Base-by-base conservation (phyloP, 2,329 filamentous ascomycete genomes). In the Zymoseptoria crescenta region DNA sequence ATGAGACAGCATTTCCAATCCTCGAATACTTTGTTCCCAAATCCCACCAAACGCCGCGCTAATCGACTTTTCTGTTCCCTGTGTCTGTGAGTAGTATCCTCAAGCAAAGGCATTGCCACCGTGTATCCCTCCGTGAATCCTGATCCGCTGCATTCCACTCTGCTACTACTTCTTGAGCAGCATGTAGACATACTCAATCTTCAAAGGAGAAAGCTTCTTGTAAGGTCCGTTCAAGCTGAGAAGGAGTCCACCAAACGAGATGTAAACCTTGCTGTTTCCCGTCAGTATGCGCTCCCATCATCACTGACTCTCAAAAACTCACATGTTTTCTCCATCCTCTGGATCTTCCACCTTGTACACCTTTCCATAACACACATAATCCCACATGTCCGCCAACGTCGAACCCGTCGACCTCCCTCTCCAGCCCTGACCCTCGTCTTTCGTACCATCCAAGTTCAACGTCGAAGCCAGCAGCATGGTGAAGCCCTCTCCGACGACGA, bases 181-280 rank as follows among this genome's bases (percentile, higher is more conserved):
- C 62, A 99, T 83, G 74, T 99, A 99, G 64, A 95, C 86, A 72
- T 96, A 87, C 74, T 99, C 94, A 70, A 96, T 93, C 69, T 91
- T 85, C 71, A 99, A 77, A 28, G 91, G 88, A 35, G 89, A 95
- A 63, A 99, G 84, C 80, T 96, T 96, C 81, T 94, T 95, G 75
- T 96, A 94, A 2, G 94, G 94, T 5, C 95, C 94, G 70, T 96
- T 89, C 58, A 99, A 82, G 69, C 88, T 91, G 77, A 97, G 87
- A 69, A 99, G 77, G 64, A 99, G 79, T 7, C 94, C 94, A 53
- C 94, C 94, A 70, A 96, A 99, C 1, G 91, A 96, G 67, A 95
- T 83, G 76, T 93, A 99, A 28, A 91, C 90, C 74, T 96, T 95
- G 73, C 93, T 97, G 67, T 65, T 19, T 48, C n/a, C 59, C 8